These are phyloP conservation scores for Leccinum subrobustum DNA, from an alignment of 1,284 basidiomycete genomes.

Conservation along the genomic window DNA sequence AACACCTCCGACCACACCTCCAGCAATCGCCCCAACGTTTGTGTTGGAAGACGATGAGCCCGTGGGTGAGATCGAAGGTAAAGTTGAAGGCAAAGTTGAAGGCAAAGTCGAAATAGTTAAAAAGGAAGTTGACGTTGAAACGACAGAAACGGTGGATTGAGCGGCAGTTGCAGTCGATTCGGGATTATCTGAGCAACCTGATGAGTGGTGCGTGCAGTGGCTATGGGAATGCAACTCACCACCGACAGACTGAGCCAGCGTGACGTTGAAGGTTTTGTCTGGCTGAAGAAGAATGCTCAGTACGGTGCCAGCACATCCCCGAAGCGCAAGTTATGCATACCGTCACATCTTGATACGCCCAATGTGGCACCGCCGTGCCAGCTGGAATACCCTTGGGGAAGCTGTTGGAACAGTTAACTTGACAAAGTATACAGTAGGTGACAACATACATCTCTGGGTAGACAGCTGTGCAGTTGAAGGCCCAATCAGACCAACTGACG, in stretches of 20 bases:
- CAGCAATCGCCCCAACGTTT: constrained; percentile 29
- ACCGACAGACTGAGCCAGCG: constrained; percentile 22
- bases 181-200: constrained; percentile 24
- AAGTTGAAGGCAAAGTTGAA: no score
- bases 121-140: neutral
- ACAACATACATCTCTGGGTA: constrained; percentile 22
- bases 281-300: constrained; percentile 14
- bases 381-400: constrained; percentile 23
- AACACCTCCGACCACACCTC: constrained; percentile 42
- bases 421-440: neutral
- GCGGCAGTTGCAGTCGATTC: constrained; percentile 23
- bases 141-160: constrained; percentile 20
- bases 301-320: neutral
- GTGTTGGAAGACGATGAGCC: neutral
- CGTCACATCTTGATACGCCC: constrained; percentile 33
- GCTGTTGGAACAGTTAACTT: constrained; percentile 17
- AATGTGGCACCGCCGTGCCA: constrained; percentile 31
- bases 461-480: constrained; percentile 22
- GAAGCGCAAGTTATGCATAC: constrained; percentile 16
- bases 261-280: constrained; percentile 17
- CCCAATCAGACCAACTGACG: constrained; percentile 33
- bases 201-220: neutral
- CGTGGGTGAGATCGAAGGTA: neutral
- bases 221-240: constrained; percentile 20
- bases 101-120: neutral